Evolutionary conservation across 371 early-diverging fungal genomes (phyloP), one percentile per base, ranked within the genome.

Genomic region (Rhizopus delemar): DNA sequence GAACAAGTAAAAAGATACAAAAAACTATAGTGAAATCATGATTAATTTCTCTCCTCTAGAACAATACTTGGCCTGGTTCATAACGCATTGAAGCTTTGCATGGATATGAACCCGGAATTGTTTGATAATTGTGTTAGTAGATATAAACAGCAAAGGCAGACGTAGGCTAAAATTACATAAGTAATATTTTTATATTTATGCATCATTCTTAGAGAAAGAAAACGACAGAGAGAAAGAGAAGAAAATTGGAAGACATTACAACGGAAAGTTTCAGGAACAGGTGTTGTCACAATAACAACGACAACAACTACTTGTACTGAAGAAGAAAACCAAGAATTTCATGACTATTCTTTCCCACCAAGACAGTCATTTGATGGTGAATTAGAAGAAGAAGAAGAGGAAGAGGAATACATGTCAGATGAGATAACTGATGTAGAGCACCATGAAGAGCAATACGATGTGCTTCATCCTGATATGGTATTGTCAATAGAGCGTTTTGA

Each of bases 21-120:
- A 43, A 28, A 3, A 15, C 16, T n/a, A 5, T 11, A 29, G 5
- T 8, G 16, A 48, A 3, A 13, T 32, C 28, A 33, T 0, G 33
- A 15, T 28, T 32, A 8, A 9, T 9, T 4, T 9, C 16, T 29
- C n/a, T 16, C 31, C 3, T 53, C 0, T 77, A 92, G 93, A 62
- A 93, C 93, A 0, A 95, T 98, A 60, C 95, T 97, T 60, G 88
- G 93, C 6, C 85, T 94, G 12, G 93, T 97, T 8, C 96, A 93
- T 77, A 94, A 93, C 65, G 95, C 96, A 4, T 81, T 97, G 41
- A 95, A 95, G 63, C 81, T 95, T 51, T 96, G 95, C 69, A 96
- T 97, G 92, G 93, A 95, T 57, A 93, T 94, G 46, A 91, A 92
- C 69, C 95, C 95, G 15, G 86, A 89, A 58, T 75, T 98, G 43